Base-by-base conservation (phyloP, 225 moss, liverwort and hornwort genomes). In the Anthoceros angustus region DNA sequence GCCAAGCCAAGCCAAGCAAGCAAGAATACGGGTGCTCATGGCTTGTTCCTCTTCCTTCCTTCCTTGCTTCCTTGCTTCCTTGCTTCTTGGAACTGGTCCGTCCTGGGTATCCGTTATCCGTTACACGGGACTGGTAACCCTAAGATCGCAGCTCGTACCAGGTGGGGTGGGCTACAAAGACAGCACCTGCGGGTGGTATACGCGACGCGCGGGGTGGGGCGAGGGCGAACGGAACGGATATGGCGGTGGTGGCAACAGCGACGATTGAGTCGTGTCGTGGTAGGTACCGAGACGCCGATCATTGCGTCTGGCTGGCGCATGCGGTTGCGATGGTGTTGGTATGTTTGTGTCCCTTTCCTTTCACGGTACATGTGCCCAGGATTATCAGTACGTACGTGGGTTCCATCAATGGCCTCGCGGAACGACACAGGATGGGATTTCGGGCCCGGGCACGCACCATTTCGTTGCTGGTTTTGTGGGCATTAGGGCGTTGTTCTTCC, bases 211-310 rank as follows among this genome's bases (percentile, higher is more conserved):
- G 46, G 46, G 46, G 46, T 18, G 32, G 32, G 32, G 32, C 4
- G 32, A 4, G 32, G 32, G 32, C 32, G 4, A 32, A 32, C 32
- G 32, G 32, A 32, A 32, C 32, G 32, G 32, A 32, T 32, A 32
- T 48, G 46, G 46, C 46, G 46, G 18, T 11, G 45, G 45, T 46
- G 45, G 45, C 45, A 46, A 46, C 45, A 46, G 45, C 45, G 45
- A 46, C 45, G 45, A 46, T 46, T 55, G 55, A 20, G 55, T 18
- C 55, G 55, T 55, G 55, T 55, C 16, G 55, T 55, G 55, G 55
- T 55, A 55, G 55, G 55, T 55, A 55, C 55, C 55, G 55, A 18
- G 55, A 20, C 16, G 16, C 55, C 18, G 55, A 55, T 55, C 55
- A 55, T 55, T 55, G 55, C 55, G 4, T 55, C n/a, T 18, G 55